Evolutionary conservation across 352 stramenopile species (phyloP), one percentile per base, ranked within the genome.

Genomic region (Globisporangium nodosum): DNA sequence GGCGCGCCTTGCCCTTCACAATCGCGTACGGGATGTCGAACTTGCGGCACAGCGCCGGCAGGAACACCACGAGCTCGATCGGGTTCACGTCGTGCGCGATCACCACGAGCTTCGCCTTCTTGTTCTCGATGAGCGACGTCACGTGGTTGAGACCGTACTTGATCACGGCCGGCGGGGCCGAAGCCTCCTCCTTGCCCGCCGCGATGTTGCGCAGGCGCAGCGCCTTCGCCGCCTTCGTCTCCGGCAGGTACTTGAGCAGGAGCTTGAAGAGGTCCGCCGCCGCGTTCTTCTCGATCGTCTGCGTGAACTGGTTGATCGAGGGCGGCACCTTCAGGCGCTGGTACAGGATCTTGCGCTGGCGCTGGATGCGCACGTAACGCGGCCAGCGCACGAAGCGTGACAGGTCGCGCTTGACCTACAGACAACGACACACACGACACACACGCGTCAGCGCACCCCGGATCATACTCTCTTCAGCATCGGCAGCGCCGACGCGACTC

Each of bases 121-220:
- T 99, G 71, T 98, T 95, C 83, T 99, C 97, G 58, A 99, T 92
- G 48, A 99, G 77, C 61, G 90, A 97, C 39, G 97, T 99, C 57
- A 99, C 94, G 81, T 99, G 96, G 86, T 99, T 99, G 12, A 99
- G 81, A 73, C 97, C 97, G 72, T 97, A 99, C 87, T 99, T 99
- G 70, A 98, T 72, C 21, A 98, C 86, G 58, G 93, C 81, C 42
- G 94, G 78, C 49, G 95, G 92, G 39, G 84, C 86, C 68, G 78
- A 83, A 33, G 86, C 79, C 64, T 94, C 87, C 61, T 97, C 91
- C 69, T 96, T 96, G 58, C 96, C 96, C 54, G 94, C 95, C 49
- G 96, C 97, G 49, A 96, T 90, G 71, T 97, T 96, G 84, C 98
- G 97, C 46, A 99, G 85, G 70, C 97, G 94, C 73, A 98, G 81